phyloP scores from a whole-genome alignment of 441 rosid species.

The Pelargonium fulgidum region DNA sequence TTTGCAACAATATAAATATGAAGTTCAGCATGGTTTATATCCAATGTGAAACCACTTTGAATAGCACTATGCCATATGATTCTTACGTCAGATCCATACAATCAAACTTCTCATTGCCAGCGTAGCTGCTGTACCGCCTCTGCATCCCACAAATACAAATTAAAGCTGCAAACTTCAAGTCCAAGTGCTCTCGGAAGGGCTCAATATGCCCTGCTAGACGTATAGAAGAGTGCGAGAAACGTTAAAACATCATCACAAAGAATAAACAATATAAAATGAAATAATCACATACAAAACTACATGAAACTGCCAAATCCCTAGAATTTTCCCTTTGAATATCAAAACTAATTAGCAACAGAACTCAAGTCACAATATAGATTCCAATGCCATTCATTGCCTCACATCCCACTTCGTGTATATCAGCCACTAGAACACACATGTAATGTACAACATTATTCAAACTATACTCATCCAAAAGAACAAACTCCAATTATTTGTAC shows the following conservation, averaged over 20 bases:
- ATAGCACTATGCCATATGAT: conserved; percentile 9
- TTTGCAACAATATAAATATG: background rate
- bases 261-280: background rate
- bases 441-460: background rate
- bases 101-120: conserved; percentile 40
- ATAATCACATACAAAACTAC: background rate
- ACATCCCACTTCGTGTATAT: no score
- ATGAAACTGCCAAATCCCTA: background rate
- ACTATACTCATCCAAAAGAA: background rate
- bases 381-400: background rate
- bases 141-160: conserved; percentile 20
- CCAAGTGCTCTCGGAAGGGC: conserved; percentile 32
- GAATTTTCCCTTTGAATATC: background rate
- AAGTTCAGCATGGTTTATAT: background rate
- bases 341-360: background rate
- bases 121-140: conserved; percentile 44
- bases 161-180: conserved; percentile 27
- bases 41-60: background rate
- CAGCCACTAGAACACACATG: no score
- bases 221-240: background rate
- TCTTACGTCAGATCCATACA: conserved; percentile 78
- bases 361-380: background rate
- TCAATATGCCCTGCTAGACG: conserved; percentile 36
- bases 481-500: background rate
- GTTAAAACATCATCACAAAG: conserved; percentile 6